Conservation (phyloP, 306 rosid genomes). For the Lathyrus sativus region DNA sequence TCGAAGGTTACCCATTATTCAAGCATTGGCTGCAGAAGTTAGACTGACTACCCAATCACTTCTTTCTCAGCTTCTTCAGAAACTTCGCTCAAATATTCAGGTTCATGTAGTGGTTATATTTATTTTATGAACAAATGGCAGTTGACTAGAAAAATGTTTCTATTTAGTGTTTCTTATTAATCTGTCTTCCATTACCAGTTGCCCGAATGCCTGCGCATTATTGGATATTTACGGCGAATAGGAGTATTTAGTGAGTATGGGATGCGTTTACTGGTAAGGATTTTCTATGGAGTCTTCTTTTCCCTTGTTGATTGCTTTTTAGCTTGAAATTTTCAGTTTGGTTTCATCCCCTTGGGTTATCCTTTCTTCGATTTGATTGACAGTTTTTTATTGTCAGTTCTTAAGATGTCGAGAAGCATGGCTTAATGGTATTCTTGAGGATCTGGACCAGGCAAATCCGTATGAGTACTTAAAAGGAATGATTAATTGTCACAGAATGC, state of each 20-base stretch:
- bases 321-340: slow-evolving; percentile 25
- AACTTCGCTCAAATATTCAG: slow-evolving; percentile 99
- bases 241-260: slow-evolving; percentile 95
- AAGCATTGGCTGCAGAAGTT: slow-evolving; percentile 88
- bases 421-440: slow-evolving; percentile 95
- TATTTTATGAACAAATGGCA: slow-evolving; percentile 13
- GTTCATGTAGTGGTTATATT: slow-evolving; percentile 43
- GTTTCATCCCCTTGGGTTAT: background rate
- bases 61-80: slow-evolving; percentile 94
- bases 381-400: slow-evolving; percentile 57
- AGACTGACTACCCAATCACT: slow-evolving; percentile 91
- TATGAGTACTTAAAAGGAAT: slow-evolving; percentile 89
- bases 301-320: slow-evolving; percentile 29
- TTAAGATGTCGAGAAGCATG: slow-evolving; percentile 97
- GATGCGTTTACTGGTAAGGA: slow-evolving; percentile 91
- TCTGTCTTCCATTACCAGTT: slow-evolving; percentile 53
- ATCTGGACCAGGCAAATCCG: slow-evolving; percentile 83
- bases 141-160: slow-evolving; percentile 11
- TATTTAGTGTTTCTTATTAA: slow-evolving; percentile 26
- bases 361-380: slow-evolving; percentile 34
- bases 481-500: slow-evolving; percentile 93
- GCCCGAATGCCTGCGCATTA: slow-evolving; percentile 95
- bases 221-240: slow-evolving; percentile 87
- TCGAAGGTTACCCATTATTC: slow-evolving; percentile 75
- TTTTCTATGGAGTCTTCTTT: slow-evolving; percentile 21